Evolutionary conservation across 805 yeast genomes (phyloP), one percentile per base, ranked within the genome.

Genomic region (Candida ficus): DNA sequence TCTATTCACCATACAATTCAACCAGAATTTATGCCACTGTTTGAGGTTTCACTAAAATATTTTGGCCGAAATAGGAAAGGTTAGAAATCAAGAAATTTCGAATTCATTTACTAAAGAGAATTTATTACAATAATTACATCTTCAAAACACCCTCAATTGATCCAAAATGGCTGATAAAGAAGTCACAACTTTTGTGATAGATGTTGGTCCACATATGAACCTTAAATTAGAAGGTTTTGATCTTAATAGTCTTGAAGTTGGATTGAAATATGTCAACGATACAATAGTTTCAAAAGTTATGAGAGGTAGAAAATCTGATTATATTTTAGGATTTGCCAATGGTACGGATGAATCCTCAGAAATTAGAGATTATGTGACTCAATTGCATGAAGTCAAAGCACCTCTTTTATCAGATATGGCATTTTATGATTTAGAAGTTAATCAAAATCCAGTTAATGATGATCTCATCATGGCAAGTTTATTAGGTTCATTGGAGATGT

Each of bases 151-250:
- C 14, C n/a, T 12, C 35, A 16, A 19, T 21, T 21, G 6, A 13
- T n/a, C 10, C 30, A 23, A 22, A 11, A 40, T 41, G 44, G 44
- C 44, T 16, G 44, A 41, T 12, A 41, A 41, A 14, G 44, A 41
- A 16, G 37, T 41, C 14, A 36, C 44, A 1, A 33, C 43, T 7
- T 76, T 71, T 47, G 63, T 78, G 9, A 65, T 76, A 13, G 86
- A 80, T 53, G 59, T 70, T 12, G 67, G 75, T 10, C 62, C 65
- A 28, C 49, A 63, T 14, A 61, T 71, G 76, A 60, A 60, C 37
- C 38, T 52, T 16, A 36, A 43, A 34, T 31, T 50, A 47, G 36
- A 47, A 48, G 58, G 58, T 18, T 39, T 66, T 51, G 46, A 58
- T 42, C 16, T 56, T 46, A 62, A 60, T 29, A 63, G 65, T 44